phyloP scores from a whole-genome alignment of 306 rosid genomes.

The Urtica urens region DNA sequence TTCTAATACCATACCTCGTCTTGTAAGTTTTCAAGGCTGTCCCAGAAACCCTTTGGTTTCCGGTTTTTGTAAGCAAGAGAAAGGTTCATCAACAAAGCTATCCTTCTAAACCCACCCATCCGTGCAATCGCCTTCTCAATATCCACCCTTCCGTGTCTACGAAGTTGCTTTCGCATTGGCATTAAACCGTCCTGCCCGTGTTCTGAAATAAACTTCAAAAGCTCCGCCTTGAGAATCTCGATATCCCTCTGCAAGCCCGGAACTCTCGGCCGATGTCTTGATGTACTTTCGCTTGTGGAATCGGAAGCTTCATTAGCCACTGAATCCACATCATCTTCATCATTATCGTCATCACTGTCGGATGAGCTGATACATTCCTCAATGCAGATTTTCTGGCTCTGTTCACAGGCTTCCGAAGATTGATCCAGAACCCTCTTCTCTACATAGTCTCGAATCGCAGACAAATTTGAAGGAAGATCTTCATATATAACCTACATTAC shows the following conservation, averaged over 20 bases:
- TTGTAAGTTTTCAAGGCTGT: slow-evolving; percentile 58
- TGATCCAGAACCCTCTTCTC: slow-evolving; percentile 34
- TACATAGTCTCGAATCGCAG: slow-evolving; percentile 67
- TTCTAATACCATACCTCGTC: slow-evolving; percentile 35
- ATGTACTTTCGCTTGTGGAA: slow-evolving; percentile 23
- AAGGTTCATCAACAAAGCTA: slow-evolving; percentile 68
- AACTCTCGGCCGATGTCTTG: slow-evolving; percentile 49
- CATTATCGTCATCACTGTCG: slow-evolving; percentile 17
- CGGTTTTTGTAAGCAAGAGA: slow-evolving; percentile 78
- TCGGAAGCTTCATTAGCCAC: slow-evolving; percentile 17
- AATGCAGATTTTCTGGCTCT: slow-evolving; percentile 16
- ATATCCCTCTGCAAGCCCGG: slow-evolving; percentile 79
- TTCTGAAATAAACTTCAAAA: slow-evolving; percentile 57
- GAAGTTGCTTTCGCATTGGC: slow-evolving; percentile 94
- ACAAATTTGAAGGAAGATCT: slow-evolving; percentile 88
- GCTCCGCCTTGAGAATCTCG: slow-evolving; percentile 63
- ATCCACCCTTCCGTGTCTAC: slow-evolving; percentile 68
- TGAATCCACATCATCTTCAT: slow-evolving; percentile 14
- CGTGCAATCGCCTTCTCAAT: slow-evolving; percentile 82
- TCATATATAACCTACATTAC: slow-evolving; percentile 66
- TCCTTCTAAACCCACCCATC: slow-evolving; percentile 85
- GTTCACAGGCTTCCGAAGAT: slow-evolving; percentile 20
- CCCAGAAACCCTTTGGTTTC: slow-evolving; percentile 93
- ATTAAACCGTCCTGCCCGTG: slow-evolving; percentile 89
- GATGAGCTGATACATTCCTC: slow-evolving; percentile 25